Conservation (phyloP, 202 grass and related monocot genomes). For the Musa balbisiana region DNA sequence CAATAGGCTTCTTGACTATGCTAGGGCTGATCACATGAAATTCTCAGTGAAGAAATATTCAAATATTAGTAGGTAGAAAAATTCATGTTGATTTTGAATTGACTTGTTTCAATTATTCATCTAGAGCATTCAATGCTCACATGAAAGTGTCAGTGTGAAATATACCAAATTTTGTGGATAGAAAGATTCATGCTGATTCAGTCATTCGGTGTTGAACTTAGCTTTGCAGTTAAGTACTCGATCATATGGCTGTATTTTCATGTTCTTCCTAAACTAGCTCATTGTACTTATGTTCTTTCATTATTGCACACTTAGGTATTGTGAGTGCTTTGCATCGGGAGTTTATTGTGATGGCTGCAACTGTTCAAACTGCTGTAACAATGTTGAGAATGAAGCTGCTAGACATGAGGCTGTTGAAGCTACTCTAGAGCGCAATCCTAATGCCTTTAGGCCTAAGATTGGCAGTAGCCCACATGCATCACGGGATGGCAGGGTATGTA, state of each 20-base stretch:
- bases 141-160: not conserved
- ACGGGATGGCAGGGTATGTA: conserved; percentile 62
- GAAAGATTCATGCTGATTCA: not conserved
- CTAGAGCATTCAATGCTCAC: not conserved
- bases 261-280: not conserved
- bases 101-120: not conserved
- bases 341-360: conserved; percentile 90
- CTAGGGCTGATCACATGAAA: too few species aligned
- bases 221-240: not conserved
- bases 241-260: conserved; percentile 12
- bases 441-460: conserved; percentile 97
- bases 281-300: conserved; percentile 11
- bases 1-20: too few species aligned
- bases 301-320: conserved; percentile 54
- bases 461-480: conserved; percentile 72
- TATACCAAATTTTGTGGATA: not conserved
- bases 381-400: conserved; percentile 78
- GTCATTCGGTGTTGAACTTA: not conserved
- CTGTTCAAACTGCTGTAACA: conserved; percentile 88
- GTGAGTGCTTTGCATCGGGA: conserved; percentile 93
- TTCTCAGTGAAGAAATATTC: not conserved
- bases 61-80: not conserved
- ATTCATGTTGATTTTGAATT: not conserved
- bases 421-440: conserved; percentile 88
- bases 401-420: conserved; percentile 82